These are phyloP conservation scores for Spizellomyces sp. DNA, from an alignment of 192 early-diverging fungal genomes.

Conservation along the genomic window DNA sequence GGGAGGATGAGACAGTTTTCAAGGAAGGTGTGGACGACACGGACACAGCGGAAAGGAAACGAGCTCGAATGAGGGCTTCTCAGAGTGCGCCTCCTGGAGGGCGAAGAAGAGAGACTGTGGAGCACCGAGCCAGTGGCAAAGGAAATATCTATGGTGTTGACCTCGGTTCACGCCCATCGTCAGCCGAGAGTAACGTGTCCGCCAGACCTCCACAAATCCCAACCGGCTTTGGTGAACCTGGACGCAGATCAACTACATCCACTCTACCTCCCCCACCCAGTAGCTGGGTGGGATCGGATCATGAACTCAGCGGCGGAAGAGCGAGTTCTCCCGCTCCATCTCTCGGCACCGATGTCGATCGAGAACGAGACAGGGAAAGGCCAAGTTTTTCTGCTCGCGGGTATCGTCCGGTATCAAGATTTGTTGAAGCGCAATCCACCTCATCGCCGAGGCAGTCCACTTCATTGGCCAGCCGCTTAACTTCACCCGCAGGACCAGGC, in stretches of 20 bases:
- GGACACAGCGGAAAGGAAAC: not conserved
- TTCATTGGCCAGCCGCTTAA: constrained; percentile 1
- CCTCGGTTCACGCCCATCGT: constrained; percentile 6
- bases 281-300: not conserved
- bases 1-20: constrained; percentile 15
- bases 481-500: not conserved
- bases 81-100: constrained; percentile 28
- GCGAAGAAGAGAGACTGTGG: not conserved
- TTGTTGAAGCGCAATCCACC: constrained; percentile 4
- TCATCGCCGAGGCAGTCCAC: not conserved
- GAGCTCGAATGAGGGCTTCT: not conserved
- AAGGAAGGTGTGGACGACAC: not conserved
- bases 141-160: not conserved
- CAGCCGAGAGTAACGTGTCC: not conserved
- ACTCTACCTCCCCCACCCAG: not conserved
- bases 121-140: constrained; percentile 1
- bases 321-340: not conserved
- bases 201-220: not conserved
- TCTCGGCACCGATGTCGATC: not conserved
- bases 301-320: not conserved
- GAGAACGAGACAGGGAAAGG: not conserved
- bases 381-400: constrained; percentile 13
- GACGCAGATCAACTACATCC: not conserved
- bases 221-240: too few species aligned
- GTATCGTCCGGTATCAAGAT: constrained; percentile 10